phyloP scores from a whole-genome alignment of 1,284 basidiomycete species.

The Cryptococcus neoformans region DNA sequence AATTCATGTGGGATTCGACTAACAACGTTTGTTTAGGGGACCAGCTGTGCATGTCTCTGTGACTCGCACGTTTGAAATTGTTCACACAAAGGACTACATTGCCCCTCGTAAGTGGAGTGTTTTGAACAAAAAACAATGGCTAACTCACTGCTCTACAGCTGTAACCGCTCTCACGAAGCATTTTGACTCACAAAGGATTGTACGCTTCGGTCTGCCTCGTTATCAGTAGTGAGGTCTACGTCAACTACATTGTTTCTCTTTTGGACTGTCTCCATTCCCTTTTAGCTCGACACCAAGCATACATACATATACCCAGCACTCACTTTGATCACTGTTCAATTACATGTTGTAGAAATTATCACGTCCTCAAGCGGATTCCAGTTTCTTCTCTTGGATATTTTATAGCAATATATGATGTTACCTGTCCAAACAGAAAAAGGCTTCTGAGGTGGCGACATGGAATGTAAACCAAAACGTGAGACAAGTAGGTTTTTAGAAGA shows the following conservation, averaged over 20 bases:
- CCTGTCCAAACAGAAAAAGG: no score
- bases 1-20: neutral
- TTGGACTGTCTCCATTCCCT: neutral
- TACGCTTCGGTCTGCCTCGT: constrained; percentile 33
- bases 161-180: constrained; percentile 38
- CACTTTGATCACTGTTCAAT: neutral
- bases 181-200: constrained; percentile 35
- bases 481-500: no score
- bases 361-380: no score
- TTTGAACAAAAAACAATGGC: neutral
- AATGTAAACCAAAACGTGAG: no score
- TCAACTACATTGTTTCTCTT: neutral
- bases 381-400: no score
- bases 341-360: neutral
- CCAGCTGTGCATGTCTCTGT: constrained; percentile 57
- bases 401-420: no score
- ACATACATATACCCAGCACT: constrained; percentile 1
- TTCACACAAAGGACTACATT: constrained; percentile 65
- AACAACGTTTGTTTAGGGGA: constrained; percentile 17
- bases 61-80: constrained; percentile 72
- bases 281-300: neutral
- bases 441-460: no score
- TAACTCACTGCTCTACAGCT: constrained; percentile 13
- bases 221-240: constrained; percentile 13
- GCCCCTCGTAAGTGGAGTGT: constrained; percentile 63